A percentile compares a stretch with the other conserved stretches of the same genome.
These are phyloP conservation scores for Colletotrichum lindemuthianum DNA, from an alignment of 2,329 filamentous ascomycete species.

Conservation along the genomic window DNA sequence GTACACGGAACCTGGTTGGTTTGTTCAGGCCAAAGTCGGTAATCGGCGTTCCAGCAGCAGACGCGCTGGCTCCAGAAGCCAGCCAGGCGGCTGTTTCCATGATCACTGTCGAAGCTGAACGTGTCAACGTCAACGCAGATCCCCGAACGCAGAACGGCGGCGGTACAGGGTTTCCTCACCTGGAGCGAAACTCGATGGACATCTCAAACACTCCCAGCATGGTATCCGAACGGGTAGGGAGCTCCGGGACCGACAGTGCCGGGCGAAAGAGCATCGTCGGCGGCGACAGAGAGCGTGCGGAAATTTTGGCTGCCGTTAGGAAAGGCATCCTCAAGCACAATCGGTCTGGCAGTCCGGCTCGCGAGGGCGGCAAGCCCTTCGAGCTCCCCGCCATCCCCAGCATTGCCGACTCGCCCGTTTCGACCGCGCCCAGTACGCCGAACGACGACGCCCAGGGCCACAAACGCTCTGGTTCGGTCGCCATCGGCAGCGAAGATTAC, in stretches of 20 bases:
- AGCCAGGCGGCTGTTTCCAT: conserved; percentile 90
- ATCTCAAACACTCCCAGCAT: conserved; percentile 60
- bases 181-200: conserved; percentile 86
- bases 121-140: conserved; percentile 80
- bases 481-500: conserved; percentile 87
- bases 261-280: conserved; percentile 90
- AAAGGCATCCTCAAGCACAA: conserved; percentile 96
- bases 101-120: conserved; percentile 94
- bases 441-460: conserved; percentile 78
- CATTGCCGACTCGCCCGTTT: conserved; percentile 81
- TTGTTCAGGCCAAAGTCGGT: conserved; percentile 95
- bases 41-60: conserved; percentile 78
- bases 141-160: conserved; percentile 74
- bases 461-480: conserved; percentile 74
- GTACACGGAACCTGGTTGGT: conserved; percentile 88
- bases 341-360: conserved; percentile 28
- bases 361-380: conserved; percentile 27
- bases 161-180: conserved; percentile 83
- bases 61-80: conserved; percentile 71
- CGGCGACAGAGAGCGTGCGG: conserved; percentile 88
- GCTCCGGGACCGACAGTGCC: conserved; percentile 67
- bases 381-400: conserved; percentile 69
- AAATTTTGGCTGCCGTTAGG: conserved; percentile 89
- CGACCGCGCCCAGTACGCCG: conserved; percentile 88
- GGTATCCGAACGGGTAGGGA: conserved; percentile 62